A percentile compares a stretch with the other conserved stretches of the same genome.
Evolutionary conservation across 2,329 filamentous ascomycete genomes (phyloP).

Genomic region (Epichloe hybrida): DNA sequence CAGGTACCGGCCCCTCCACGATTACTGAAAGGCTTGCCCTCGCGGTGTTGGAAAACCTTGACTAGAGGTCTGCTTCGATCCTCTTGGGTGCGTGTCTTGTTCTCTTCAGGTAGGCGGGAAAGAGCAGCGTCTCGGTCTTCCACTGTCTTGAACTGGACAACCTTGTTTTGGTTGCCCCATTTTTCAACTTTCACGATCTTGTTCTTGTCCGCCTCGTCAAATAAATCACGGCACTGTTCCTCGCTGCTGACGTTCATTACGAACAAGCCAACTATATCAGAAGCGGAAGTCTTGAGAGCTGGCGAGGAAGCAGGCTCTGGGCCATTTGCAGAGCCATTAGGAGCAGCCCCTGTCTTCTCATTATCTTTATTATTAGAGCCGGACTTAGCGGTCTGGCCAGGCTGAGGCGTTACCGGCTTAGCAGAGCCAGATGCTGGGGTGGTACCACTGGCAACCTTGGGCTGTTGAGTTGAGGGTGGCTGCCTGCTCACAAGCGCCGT

Average conservation of each 20-base stretch:
- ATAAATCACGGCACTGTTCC: conserved; percentile 69
- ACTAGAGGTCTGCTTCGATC: conserved; percentile 70
- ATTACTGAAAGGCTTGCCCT: conserved; percentile 37
- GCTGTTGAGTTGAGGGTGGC: conserved; percentile 22
- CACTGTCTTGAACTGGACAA: conserved; percentile 67
- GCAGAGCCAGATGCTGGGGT: conserved; percentile 18
- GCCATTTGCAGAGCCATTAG: conserved; percentile 41
- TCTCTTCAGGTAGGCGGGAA: conserved; percentile 58
- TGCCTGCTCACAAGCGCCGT: conserved; percentile 23
- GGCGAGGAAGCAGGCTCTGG: conserved; percentile 43
- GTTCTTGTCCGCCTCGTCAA: conserved; percentile 66
- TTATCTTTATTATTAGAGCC: conserved; percentile 35
- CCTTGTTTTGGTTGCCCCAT: conserved; percentile 66
- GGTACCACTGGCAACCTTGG: conserved; percentile 28
- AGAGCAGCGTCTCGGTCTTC: conserved; percentile 75
- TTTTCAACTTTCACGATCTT: conserved; percentile 74
- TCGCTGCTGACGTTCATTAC: conserved; percentile 75
- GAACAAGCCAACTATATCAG: conserved; percentile 74
- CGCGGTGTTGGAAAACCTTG: conserved; percentile 66
- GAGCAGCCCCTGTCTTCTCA: conserved; percentile 37
- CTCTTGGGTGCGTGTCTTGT: conserved; percentile 58
- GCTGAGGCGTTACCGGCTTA: conserved; percentile 35
- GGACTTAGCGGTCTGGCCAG: conserved; percentile 28
- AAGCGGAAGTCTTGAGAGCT: conserved; percentile 43
- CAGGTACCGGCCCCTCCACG: conserved; percentile 55